Evolutionary conservation across 441 rosid species (phyloP), one percentile per base, ranked within the genome.

Genomic region (Gossypium gossypioides): DNA sequence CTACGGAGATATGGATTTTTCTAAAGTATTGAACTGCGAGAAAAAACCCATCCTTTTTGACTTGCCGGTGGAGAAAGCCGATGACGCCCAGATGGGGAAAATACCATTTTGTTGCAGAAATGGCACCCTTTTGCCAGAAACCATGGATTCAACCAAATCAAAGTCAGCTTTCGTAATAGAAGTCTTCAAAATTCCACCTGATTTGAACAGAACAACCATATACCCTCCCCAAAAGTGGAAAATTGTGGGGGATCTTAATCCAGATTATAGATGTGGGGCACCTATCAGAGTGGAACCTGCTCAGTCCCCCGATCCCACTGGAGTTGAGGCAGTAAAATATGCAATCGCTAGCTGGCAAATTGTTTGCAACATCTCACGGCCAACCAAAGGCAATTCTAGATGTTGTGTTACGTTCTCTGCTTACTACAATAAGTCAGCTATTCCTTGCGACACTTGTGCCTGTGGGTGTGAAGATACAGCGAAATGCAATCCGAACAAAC

Each of bases 331-430:
- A 0, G 21, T 16, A 13, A 19, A 57, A 2, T 1, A 4, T 3
- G 82, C 86, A 0, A 16, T 83, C 1, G 82, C 83, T 0, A 83
- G 75, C 32, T 83, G 80, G 81, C 82, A 83, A 62, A 68, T 83
- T 0, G 75, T 79, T 6, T 83, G 83, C 80, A 83, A 80, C 69
- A 80, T 80, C 19, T 74, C 83, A 0, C 34, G 21, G 61, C 82
- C 86, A 0, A 63, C 69, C 22, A 7, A 66, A 5, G 59, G 60
- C 40, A 69, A 69, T 0, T 40, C 76, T 6, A 71, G 51, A 51
- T 80, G 83, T 18, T 80, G 83, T 10, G 86, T 78, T 25, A 74
- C 83, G 6, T 83, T 83, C 66, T 83, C 86, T 1, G 78, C 83
- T 7, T 83, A 78, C 40, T 83, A 83, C 74, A 80, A 76, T 40